A percentile compares a stretch with the other conserved stretches of the same genome.
phyloP scores from a whole-genome alignment of 352 stramenopile species.

The Globisporangium spinosum region DNA sequence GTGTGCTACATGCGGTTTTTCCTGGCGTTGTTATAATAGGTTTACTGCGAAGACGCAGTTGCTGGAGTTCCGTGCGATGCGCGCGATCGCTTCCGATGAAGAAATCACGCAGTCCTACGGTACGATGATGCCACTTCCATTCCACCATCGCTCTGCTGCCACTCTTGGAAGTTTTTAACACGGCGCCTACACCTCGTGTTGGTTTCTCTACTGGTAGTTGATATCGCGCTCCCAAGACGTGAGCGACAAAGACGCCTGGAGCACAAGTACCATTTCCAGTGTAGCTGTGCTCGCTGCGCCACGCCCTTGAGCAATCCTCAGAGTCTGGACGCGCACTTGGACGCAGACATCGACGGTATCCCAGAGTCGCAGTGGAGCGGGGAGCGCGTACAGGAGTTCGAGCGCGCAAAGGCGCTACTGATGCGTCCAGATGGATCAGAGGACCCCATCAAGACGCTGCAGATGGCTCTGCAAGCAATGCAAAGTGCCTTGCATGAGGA shows the following conservation, averaged over 20 bases:
- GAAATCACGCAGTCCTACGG: constrained; percentile 70
- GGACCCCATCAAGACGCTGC: constrained; percentile 23
- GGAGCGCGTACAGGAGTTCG: constrained; percentile 27
- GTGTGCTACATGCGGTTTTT: neutral
- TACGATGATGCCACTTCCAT: constrained; percentile 18
- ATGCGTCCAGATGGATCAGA: constrained; percentile 3
- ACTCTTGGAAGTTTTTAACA: neutral
- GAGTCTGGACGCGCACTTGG: constrained; percentile 38
- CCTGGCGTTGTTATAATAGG: constrained; percentile 9
- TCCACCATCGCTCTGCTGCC: neutral
- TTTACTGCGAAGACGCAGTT: constrained; percentile 42
- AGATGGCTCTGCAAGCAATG: constrained; percentile 28
- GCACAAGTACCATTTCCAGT: constrained; percentile 64
- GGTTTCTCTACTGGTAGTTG: constrained; percentile 30
- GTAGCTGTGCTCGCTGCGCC: constrained; percentile 45
- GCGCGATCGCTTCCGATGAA: constrained; percentile 36
- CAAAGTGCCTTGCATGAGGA: constrained; percentile 28
- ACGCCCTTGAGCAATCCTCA: constrained; percentile 24
- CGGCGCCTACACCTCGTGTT: neutral
- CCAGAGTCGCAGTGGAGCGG: constrained; percentile 33
- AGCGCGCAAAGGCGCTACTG: constrained; percentile 8
- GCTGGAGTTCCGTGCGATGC: constrained; percentile 55
- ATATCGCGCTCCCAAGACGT: constrained; percentile 44
- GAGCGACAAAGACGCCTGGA: constrained; percentile 43
- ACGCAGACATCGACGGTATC: constrained; percentile 46